Evolutionary conservation across 2,329 filamentous ascomycete genomes (phyloP), one percentile per base, ranked within the genome.

Genomic region (Trichophyton benhamiae): DNA sequence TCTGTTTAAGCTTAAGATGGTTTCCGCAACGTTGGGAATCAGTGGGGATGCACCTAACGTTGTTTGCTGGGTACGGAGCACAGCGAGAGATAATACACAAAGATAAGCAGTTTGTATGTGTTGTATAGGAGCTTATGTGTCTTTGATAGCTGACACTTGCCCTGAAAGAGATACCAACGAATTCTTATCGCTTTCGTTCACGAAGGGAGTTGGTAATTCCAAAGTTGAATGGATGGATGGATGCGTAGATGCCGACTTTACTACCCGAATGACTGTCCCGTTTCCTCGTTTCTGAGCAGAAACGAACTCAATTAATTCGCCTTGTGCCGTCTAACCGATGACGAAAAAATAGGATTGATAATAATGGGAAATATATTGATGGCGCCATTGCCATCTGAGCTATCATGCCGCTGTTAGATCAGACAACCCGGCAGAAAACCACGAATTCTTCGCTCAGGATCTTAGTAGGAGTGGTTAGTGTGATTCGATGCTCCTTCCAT

Each of bases 1-100:
- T 55, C 49, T 55, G 49, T 55, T 55, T 55, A 55, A 55, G 49
- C 49, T 55, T 55, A 55, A 55, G 49, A 55, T 55, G 49, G 27
- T 55, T 55, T 55, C 49, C 49, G 49, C 49, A 55, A 55, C 27
- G 27, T 55, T 55, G 49, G 49, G 49, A 55, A 55, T 55, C 49
- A 55, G 49, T 55, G 49, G 49, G 27, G 49, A 55, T 55, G 27
- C 30, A 36, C 25, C 25, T 11, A 55, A 55, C 49, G 49, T 36
- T 55, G 49, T 49, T 49, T 49, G 46, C 46, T 49, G 20, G 46
- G 46, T 49, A 49, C 22, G 9, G 22, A 38, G 33, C 11, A 38
- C 33, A 38, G 33, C 9, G 33, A 25, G 11, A 49, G 22, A 13
- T 4, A 11, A 11, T 25, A 15, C 8, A 49, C 2, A 11, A 48